These are phyloP conservation scores for Zygoascus ofunaensis DNA, from an alignment of 805 yeast species.

Conservation along the genomic window DNA sequence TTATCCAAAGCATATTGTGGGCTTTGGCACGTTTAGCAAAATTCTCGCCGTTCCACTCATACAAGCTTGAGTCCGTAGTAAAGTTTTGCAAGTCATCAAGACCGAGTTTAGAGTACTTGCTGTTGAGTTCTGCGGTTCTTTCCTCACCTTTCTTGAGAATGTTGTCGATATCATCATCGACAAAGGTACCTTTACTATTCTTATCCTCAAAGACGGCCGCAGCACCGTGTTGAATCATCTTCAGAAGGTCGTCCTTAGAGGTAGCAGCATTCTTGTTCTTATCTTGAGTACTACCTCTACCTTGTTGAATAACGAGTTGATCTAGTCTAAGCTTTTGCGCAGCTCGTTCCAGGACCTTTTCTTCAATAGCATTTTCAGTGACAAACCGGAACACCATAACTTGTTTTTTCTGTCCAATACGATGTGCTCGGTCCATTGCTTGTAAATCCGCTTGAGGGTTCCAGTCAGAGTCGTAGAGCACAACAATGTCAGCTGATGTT, in stretches of 20 bases:
- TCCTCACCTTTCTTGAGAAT: conserved; percentile 74
- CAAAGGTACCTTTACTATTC: conserved; percentile 17
- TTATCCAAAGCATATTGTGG: conserved; percentile 47
- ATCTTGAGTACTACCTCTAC: conserved; percentile 38
- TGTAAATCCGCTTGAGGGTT: conserved; percentile 96
- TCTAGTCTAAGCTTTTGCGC: conserved; percentile 89
- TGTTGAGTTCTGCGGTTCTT: conserved; percentile 69
- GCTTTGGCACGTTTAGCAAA: conserved; percentile 44
- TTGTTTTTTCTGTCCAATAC: conserved; percentile 95
- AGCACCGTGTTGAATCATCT: conserved; percentile 97
- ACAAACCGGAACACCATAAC: conserved; percentile 86
- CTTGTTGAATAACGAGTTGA: conserved; percentile 93
- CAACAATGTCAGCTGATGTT: conserved; percentile 84
- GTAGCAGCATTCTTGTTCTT: conserved; percentile 31
- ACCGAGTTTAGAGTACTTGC: conserved; percentile 75
- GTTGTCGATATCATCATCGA: conserved; percentile 48
- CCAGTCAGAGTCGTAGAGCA: conserved; percentile 91
- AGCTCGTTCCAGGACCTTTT: conserved; percentile 89
- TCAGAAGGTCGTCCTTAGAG: conserved; percentile 71
- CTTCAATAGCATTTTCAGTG: conserved; percentile 94
- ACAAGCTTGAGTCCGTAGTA: conserved; percentile 72
- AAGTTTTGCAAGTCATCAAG: conserved; percentile 89
- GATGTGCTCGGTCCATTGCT: conserved; percentile 96
- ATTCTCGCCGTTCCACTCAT: conserved; percentile 89
- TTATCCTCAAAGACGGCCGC: conserved; percentile 62